These are phyloP conservation scores for Colletotrichum sp. DNA, from an alignment of 2,329 filamentous ascomycete species.

Conservation along the genomic window DNA sequence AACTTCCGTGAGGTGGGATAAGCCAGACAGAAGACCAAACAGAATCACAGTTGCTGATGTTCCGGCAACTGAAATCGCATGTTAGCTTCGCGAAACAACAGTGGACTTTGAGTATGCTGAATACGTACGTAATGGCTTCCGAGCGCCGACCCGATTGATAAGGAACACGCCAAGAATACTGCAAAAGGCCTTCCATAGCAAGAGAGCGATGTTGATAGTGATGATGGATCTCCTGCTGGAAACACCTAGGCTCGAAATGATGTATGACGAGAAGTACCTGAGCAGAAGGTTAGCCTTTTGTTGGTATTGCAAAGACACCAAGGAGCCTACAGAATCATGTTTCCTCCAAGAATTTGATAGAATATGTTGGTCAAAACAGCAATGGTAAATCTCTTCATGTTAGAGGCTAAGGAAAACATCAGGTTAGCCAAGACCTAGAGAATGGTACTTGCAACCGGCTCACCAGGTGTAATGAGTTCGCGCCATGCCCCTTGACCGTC, in stretches of 20 bases:
- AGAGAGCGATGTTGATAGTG: background rate
- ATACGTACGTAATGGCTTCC: background rate
- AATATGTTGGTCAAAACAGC: background rate
- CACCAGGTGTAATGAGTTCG: background rate
- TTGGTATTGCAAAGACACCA: background rate
- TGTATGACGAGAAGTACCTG: background rate
- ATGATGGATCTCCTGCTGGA: background rate
- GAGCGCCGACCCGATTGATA: background rate
- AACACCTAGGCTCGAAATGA: background rate
- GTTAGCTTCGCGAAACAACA: background rate
- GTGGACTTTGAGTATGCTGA: accelerated
- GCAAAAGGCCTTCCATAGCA: background rate
- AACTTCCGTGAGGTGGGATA: background rate
- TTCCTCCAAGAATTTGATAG: background rate
- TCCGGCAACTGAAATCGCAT: background rate
- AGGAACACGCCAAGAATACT: background rate
- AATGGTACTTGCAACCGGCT: background rate
- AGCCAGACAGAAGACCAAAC: background rate
- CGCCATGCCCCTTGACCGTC: background rate
- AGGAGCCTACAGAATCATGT: background rate
- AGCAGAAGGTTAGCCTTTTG: background rate
- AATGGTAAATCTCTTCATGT: background rate
- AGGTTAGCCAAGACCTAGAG: background rate
- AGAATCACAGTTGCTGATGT: background rate
- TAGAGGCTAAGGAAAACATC: background rate